A percentile compares a stretch with the other conserved stretches of the same genome.
These are phyloP conservation scores for Malassezia obtusa DNA, from an alignment of 1,284 basidiomycete species.

Conservation along the genomic window DNA sequence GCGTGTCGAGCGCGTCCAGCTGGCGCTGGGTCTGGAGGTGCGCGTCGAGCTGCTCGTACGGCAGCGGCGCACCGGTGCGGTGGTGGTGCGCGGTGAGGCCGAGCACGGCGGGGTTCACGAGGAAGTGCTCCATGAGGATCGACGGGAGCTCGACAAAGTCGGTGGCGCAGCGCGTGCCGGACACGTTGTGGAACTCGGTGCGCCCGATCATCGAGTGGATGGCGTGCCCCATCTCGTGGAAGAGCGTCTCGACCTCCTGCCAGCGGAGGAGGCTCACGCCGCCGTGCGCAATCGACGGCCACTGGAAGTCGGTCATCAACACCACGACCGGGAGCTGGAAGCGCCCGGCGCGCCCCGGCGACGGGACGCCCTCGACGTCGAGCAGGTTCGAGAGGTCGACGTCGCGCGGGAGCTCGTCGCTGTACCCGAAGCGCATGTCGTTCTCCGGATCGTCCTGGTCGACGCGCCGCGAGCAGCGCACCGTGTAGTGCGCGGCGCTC, in stretches of 20 bases:
- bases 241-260: constrained; percentile 88
- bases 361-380: constrained; percentile 45
- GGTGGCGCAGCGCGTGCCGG: constrained; percentile 94
- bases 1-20: constrained; percentile 60
- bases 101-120: constrained; percentile 71
- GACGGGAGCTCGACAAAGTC: constrained; percentile 97
- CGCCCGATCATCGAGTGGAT: constrained; percentile 99
- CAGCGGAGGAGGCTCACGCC: constrained; percentile 66
- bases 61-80: constrained; percentile 60
- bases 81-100: constrained; percentile 62
- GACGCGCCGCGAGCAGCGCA: constrained; percentile 79
- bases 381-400: constrained; percentile 20
- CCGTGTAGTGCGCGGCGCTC: constrained; percentile 93
- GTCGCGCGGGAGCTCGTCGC: neutral
- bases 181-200: constrained; percentile 94
- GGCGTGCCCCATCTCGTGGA: constrained; percentile 98
- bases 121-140: constrained; percentile 94
- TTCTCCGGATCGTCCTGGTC: constrained; percentile 73
- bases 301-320: constrained; percentile 75
- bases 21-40: constrained; percentile 23
- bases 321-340: constrained; percentile 88
- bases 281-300: constrained; percentile 57
- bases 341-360: constrained; percentile 49
- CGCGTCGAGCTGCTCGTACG: constrained; percentile 55
- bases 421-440: constrained; percentile 51